A percentile compares a stretch with the other conserved stretches of the same genome.
Evolutionary conservation across 441 rosid genomes (phyloP).

Genomic region (Kokia cookei): DNA sequence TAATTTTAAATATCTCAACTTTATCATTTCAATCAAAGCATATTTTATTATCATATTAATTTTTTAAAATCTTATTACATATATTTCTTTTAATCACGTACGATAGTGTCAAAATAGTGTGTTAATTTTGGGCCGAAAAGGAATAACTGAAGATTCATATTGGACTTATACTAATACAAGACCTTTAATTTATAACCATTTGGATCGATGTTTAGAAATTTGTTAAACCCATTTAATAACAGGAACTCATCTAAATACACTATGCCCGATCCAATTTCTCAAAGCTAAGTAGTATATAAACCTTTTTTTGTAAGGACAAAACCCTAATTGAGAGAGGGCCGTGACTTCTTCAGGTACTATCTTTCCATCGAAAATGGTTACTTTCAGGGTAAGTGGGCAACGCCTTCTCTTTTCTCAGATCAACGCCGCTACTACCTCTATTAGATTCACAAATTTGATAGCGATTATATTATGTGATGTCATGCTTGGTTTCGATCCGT

Average conservation of each 20-base stretch:
- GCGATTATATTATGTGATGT: neutral
- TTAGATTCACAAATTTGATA: neutral
- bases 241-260: neutral
- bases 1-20: too few species aligned
- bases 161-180: neutral
- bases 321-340: conserved; percentile 6
- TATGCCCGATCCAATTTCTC: neutral
- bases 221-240: neutral
- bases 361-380: conserved; percentile 26
- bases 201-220: neutral
- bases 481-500: neutral
- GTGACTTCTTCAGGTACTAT: neutral
- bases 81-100: too few species aligned
- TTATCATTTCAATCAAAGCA: too few species aligned
- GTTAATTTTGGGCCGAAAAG: neutral
- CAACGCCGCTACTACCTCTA: neutral
- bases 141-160: neutral
- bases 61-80: too few species aligned
- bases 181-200: neutral
- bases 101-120: too few species aligned
- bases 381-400: conserved; percentile 32
- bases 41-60: too few species aligned
- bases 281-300: neutral
- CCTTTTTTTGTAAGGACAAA: neutral
- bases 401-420: neutral